These are phyloP conservation scores for Clarireedia homoeocarpa DNA, from an alignment of 2,329 filamentous ascomycete genomes.

Conservation along the genomic window DNA sequence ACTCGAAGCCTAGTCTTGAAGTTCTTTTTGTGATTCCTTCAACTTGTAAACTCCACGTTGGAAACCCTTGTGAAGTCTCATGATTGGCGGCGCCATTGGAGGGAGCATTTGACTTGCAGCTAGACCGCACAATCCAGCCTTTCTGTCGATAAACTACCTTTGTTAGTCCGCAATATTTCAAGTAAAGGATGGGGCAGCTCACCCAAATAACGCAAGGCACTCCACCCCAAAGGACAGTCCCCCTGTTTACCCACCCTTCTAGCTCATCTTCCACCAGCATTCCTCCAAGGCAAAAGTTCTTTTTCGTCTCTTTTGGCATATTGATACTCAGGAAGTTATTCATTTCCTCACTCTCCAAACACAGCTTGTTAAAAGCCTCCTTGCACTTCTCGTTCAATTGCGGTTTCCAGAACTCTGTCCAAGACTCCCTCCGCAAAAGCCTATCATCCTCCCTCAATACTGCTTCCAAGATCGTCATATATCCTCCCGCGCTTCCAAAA, in stretches of 20 bases:
- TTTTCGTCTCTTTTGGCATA: background rate
- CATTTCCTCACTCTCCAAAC: background rate
- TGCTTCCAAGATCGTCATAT: conserved; percentile 37
- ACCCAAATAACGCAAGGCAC: background rate
- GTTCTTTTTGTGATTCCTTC: background rate
- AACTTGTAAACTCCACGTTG: background rate
- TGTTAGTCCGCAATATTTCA: background rate
- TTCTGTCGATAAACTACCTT: background rate
- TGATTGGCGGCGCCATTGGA: background rate
- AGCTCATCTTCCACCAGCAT: background rate
- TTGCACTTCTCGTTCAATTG: background rate
- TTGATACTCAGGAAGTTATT: background rate
- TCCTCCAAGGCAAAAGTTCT: background rate
- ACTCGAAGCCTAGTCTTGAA: no score
- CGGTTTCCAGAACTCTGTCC: background rate
- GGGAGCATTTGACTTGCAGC: background rate
- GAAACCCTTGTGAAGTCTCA: background rate
- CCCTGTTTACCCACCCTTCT: background rate
- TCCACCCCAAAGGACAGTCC: background rate
- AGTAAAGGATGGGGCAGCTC: background rate
- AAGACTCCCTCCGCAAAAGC: conserved; percentile 30
- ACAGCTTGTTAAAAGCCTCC: background rate
- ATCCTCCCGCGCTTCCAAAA: conserved; percentile 33
- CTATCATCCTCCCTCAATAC: conserved; percentile 42
- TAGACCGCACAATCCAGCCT: background rate